These are phyloP conservation scores for Fusarium buxicola DNA, from an alignment of 2,329 filamentous ascomycete species.

Conservation along the genomic window DNA sequence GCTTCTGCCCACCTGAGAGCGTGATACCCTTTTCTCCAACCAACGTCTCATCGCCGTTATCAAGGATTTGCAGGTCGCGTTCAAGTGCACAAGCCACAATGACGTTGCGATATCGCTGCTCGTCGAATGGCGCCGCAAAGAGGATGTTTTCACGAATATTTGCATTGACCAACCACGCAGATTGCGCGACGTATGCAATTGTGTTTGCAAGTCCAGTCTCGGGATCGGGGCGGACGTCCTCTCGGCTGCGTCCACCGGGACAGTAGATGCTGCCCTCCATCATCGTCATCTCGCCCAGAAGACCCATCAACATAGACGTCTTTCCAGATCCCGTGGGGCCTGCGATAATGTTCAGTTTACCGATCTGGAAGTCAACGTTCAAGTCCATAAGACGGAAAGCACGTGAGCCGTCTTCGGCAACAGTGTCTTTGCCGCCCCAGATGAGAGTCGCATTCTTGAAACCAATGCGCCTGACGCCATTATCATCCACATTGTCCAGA, in stretches of 20 bases:
- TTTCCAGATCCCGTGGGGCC: slow-evolving; percentile 96
- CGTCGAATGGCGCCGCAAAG: slow-evolving; percentile 84
- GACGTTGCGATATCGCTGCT: slow-evolving; percentile 86
- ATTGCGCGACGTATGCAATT: slow-evolving; percentile 95
- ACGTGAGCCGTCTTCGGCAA: slow-evolving; percentile 73
- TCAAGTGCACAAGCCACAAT: slow-evolving; percentile 92
- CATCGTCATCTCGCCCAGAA: slow-evolving; percentile 95
- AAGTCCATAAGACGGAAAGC: slow-evolving; percentile 87
- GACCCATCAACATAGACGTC: slow-evolving; percentile 93
- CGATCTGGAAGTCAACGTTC: slow-evolving; percentile 83
- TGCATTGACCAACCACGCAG: slow-evolving; percentile 96
- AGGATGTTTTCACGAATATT: slow-evolving; percentile 97
- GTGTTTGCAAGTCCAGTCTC: slow-evolving; percentile 90
- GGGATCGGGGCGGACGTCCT: slow-evolving; percentile 84
- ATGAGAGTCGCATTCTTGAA: slow-evolving; percentile 87
- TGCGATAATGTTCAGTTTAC: slow-evolving; percentile 90
- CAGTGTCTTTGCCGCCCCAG: slow-evolving; percentile 80
- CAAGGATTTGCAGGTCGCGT: slow-evolving; percentile 90
- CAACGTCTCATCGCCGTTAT: slow-evolving; percentile 90
- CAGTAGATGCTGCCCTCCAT: slow-evolving; percentile 84
- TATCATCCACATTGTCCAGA: slow-evolving; percentile 73
- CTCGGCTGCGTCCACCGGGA: slow-evolving; percentile 85
- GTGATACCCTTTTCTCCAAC: slow-evolving; percentile 98
- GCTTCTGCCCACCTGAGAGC: slow-evolving; percentile 96
- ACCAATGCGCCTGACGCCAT: slow-evolving; percentile 81